Percentiles rank a stretch among this genome's conserved stretches.
Evolutionary conservation across 2,329 filamentous ascomycete species (phyloP).

Genomic region (Fusarium pseudograminearum): DNA sequence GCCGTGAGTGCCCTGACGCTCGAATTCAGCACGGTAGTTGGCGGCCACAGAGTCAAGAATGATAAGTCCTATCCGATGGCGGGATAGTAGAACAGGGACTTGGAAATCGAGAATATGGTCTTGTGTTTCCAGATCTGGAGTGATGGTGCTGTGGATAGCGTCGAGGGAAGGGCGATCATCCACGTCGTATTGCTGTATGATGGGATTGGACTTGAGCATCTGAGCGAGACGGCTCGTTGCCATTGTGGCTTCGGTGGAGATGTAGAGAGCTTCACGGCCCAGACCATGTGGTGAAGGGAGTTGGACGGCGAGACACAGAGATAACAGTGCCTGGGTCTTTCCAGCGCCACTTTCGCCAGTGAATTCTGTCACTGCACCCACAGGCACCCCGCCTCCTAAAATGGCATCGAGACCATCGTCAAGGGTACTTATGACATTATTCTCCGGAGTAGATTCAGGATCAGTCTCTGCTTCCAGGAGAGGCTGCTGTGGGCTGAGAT

Average conservation of each 20-base stretch:
- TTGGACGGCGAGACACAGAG: conserved; percentile 85
- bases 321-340: conserved; percentile 93
- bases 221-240: conserved; percentile 85
- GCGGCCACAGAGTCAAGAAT: conserved; percentile 93
- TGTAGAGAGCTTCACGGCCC: conserved; percentile 83
- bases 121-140: conserved; percentile 91
- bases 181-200: conserved; percentile 58
- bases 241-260: conserved; percentile 90
- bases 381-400: conserved; percentile 83
- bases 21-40: conserved; percentile 94
- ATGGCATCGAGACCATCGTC: conserved; percentile 76
- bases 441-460: conserved; percentile 4
- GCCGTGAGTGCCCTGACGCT: conserved; percentile 63
- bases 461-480: conserved; percentile 31
- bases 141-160: conserved; percentile 82
- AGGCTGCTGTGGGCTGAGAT: conserved; percentile 58
- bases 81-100: conserved; percentile 83
- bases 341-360: conserved; percentile 93
- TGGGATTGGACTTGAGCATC: conserved; percentile 76
- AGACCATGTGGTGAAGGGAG: conserved; percentile 79
- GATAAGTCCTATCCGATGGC: conserved; percentile 82
- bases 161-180: conserved; percentile 71
- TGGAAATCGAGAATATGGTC: conserved; percentile 96
- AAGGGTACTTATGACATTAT: conserved; percentile 77
- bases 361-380: conserved; percentile 87